Evolutionary conservation across 306 rosid species (phyloP).

Genomic region (Phaseolus lunatus): DNA sequence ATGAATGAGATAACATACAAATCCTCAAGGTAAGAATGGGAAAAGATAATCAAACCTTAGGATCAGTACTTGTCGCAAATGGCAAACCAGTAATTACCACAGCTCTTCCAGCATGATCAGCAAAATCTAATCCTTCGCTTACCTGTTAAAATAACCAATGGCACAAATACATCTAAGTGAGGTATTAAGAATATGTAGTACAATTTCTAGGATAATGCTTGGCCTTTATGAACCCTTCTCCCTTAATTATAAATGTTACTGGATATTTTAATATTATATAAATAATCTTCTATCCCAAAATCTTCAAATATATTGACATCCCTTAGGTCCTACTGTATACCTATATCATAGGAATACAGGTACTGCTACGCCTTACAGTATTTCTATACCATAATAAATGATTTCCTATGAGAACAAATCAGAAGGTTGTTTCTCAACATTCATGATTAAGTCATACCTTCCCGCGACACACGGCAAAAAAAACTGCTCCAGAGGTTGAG

Average conservation of each 20-base stretch:
- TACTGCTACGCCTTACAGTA: slow-evolving; percentile 9
- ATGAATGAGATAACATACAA: slow-evolving; percentile 33
- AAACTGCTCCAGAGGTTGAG: slow-evolving; percentile 87
- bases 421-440: slow-evolving; percentile 17
- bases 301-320: neutral
- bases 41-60: slow-evolving; percentile 70
- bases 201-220: slow-evolving; percentile 34
- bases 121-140: slow-evolving; percentile 98
- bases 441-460: slow-evolving; percentile 66
- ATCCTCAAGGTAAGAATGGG: slow-evolving; percentile 5
- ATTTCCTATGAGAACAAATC: slow-evolving; percentile 37
- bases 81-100: slow-evolving; percentile 93
- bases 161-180: slow-evolving; percentile 20
- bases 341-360: slow-evolving; percentile 22
- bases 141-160: slow-evolving; percentile 63
- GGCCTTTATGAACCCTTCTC: slow-evolving; percentile 18
- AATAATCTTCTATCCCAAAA: neutral
- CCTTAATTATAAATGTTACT: slow-evolving; percentile 13
- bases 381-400: slow-evolving; percentile 14
- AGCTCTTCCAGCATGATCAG: slow-evolving; percentile 97
- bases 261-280: slow-evolving; percentile 3
- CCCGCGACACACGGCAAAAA: slow-evolving; percentile 97
- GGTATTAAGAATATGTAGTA: slow-evolving; percentile 22
- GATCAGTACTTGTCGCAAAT: slow-evolving; percentile 81
- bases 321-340: neutral